Evolutionary conservation across 2,329 filamentous ascomycete genomes (phyloP), one percentile per base, ranked within the genome.

Genomic region (Cytospora mali): DNA sequence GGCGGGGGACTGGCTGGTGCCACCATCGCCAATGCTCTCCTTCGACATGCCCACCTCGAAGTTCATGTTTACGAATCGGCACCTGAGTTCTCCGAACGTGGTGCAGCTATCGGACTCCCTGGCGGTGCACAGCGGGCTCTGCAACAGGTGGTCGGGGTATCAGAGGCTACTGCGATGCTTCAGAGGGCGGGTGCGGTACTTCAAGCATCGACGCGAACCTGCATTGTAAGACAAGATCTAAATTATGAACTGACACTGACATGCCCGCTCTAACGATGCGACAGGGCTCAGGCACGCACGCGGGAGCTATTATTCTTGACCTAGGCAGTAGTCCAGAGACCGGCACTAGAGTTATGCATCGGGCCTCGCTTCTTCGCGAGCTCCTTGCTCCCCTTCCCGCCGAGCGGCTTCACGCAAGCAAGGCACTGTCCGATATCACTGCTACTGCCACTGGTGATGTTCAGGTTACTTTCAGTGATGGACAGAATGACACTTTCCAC

Each of bases 1-100:
- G 70, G 68, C 10, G 68, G 69, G 21, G 70, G 69, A 4, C 46
- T 69, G 13, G 66, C 66, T 4, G 68, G 70, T 10, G 64, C 65
- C 46, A 64, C 64, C 9, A 16, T 67, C 16, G 66, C 68, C 6
- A 65, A 70, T 46, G 67, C 69, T 7, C 69, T 72, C 27, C 53
- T 64, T 6, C 49, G 49, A 35, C 49, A 61, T 21, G 27, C 65
- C 4, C 66, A 67, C 49, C 55, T 71, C 13, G 62, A 69, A 16
- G 62, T 70, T 0, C 63, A 68, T 16, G 54, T 71, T 25, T 72
- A 67, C 53, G 68, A 71, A 50, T 65, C 70, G 9, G 66, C 64
- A 16, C 61, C 69, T 33, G 54, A 66, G 14, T 70, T 68, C 49
- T 66, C 66, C 1, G 68, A 71, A 42, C 66, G 67, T 2, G 69